Evolutionary conservation across 768 basidiomycete species (phyloP).

Genomic region (Austroboletus eburneus): DNA sequence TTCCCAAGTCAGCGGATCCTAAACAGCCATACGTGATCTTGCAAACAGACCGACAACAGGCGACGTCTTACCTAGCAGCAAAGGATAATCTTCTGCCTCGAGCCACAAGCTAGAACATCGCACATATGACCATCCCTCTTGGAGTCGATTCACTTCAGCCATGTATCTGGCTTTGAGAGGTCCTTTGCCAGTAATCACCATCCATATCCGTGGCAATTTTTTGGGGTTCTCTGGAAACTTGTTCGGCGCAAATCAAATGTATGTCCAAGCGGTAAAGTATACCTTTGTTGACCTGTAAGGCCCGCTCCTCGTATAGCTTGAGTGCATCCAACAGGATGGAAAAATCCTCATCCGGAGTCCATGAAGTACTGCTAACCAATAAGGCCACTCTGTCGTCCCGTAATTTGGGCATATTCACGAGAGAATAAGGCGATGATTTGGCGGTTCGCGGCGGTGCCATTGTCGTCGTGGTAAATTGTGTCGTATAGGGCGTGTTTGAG

Average conservation of each 20-base stretch:
- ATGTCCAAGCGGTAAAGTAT: not conserved
- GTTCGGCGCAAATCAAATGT: not conserved
- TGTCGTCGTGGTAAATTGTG: constrained; percentile 51
- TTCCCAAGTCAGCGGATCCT: constrained; percentile 91
- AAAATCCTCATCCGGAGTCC: constrained; percentile 98
- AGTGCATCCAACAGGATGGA: constrained; percentile 76
- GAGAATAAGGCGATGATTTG: constrained; percentile 16
- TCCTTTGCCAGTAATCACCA: constrained; percentile 90
- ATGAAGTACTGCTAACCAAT: constrained; percentile 88
- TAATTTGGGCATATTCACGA: constrained; percentile 40
- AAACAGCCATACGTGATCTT: not conserved
- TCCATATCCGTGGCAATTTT: constrained; percentile 68
- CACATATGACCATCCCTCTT: constrained; percentile 70
- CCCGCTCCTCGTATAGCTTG: constrained; percentile 60
- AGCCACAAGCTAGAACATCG: constrained; percentile 83
- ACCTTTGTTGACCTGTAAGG: constrained; percentile 31
- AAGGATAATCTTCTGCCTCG: constrained; percentile 85
- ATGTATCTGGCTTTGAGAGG: constrained; percentile 74
- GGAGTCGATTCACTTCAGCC: constrained; percentile 53
- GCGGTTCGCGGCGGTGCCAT: constrained; percentile 21
- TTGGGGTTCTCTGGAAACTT: constrained; percentile 14
- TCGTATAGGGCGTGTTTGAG: constrained; percentile 51
- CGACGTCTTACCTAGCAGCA: constrained; percentile 61
- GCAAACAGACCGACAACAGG: not conserved
- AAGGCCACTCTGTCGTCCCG: constrained; percentile 79